phyloP scores from a whole-genome alignment of 2,329 filamentous ascomycete genomes.

The Colletotrichum coccodes region DNA sequence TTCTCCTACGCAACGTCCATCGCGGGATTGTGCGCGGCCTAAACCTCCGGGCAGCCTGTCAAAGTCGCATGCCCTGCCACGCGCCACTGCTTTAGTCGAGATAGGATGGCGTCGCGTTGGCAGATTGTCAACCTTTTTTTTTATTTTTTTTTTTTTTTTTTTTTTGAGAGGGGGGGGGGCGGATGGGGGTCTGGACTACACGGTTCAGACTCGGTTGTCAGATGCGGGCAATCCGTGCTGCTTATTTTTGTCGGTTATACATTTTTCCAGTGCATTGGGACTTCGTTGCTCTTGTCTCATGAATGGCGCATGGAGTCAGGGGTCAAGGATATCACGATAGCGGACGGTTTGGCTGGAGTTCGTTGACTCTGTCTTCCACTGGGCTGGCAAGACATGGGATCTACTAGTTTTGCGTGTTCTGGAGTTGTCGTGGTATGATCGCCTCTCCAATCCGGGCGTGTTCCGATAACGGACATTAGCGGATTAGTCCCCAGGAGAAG shows the following conservation, averaged over 20 bases:
- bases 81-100: not conserved
- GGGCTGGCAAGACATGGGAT: slow-evolving; percentile 17
- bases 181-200: slow-evolving; percentile 14
- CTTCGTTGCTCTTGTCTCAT: slow-evolving; percentile 41
- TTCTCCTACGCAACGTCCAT: slow-evolving; percentile 1
- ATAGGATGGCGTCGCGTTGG: not conserved
- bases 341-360: slow-evolving; percentile 51
- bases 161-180: too few relatives aligned
- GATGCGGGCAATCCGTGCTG: slow-evolving; percentile 23
- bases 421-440: slow-evolving; percentile 1
- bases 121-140: not conserved
- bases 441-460: not conserved
- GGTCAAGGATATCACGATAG: slow-evolving; percentile 44
- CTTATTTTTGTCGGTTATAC: slow-evolving; percentile 29
- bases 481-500: not conserved
- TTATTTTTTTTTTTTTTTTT: too few relatives aligned
- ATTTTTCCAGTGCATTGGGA: slow-evolving; percentile 29
- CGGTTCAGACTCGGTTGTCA: slow-evolving; percentile 24
- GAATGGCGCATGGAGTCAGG: slow-evolving; percentile 54
- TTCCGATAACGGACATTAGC: slow-evolving; percentile 8
- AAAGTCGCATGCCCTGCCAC: slow-evolving; percentile 20
- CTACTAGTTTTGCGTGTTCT: slow-evolving; percentile 16
- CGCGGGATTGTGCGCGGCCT: not conserved
- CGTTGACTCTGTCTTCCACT: slow-evolving; percentile 35
- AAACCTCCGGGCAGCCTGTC: slow-evolving; percentile 15